phyloP scores from a whole-genome alignment of 352 stramenopile genomes.

The Phytophthora europaea region DNA sequence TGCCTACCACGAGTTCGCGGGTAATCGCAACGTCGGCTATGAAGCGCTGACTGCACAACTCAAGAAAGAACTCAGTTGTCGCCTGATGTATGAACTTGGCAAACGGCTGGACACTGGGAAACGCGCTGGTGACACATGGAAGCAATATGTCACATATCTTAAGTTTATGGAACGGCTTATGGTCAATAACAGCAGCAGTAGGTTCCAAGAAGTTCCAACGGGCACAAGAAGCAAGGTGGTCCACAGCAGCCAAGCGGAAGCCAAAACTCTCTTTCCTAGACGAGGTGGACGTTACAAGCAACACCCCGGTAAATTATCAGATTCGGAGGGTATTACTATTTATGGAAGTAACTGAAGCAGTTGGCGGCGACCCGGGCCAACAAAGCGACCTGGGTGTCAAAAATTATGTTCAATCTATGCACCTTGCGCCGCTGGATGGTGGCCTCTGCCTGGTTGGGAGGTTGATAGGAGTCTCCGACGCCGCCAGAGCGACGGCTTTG shows the following conservation, averaged over 20 bases:
- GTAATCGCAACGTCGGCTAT: neutral
- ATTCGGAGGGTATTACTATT: too few relatives aligned
- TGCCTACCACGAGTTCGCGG: slow-evolving; percentile 6
- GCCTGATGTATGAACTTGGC: slow-evolving; percentile 13
- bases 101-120: slow-evolving; percentile 12
- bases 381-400: too few relatives aligned
- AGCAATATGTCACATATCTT: slow-evolving; percentile 16
- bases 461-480: too few relatives aligned
- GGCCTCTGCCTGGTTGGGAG: too few relatives aligned
- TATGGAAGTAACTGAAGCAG: too few relatives aligned
- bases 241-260: neutral
- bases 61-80: slow-evolving; percentile 16
- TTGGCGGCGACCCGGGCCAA: too few relatives aligned
- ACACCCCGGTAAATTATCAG: too few relatives aligned
- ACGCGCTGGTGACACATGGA: slow-evolving; percentile 7
- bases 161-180: slow-evolving; percentile 19
- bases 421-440: too few relatives aligned
- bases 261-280: too few relatives aligned
- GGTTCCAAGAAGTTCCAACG: neutral
- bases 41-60: neutral
- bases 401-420: too few relatives aligned
- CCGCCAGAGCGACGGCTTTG: too few relatives aligned
- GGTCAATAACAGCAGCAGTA: neutral
- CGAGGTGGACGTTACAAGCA: too few relatives aligned
- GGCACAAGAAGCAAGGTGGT: neutral